Base-by-base conservation (phyloP, 2,329 filamentous ascomycete species). In the Cladosporium sp. region DNA sequence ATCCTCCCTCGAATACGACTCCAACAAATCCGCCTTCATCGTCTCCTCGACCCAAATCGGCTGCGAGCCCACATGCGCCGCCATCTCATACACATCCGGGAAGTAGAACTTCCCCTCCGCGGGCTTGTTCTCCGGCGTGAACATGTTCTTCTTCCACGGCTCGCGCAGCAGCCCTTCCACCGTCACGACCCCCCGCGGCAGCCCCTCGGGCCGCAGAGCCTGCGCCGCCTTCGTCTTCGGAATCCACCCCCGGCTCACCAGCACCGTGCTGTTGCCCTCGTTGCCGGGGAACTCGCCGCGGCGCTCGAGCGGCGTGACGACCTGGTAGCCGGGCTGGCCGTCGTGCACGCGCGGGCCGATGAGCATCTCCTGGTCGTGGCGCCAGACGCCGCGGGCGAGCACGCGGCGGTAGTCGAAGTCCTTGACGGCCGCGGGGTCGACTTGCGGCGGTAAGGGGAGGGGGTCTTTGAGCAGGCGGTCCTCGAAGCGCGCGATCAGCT, bases 81-180 rank as follows among this genome's bases (percentile, higher is more conserved):
- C 93, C 93, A 98, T 98, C 76, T 96, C 83, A 63, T 79, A 71
- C 19, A 98, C 89, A 70, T 95, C 92, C 0, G 93, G 92, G 66
- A 98, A 98, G 72, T 95, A 95, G 68, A 95, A 98, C 70, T 90
- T 85, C 54, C 85, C 82, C 66, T 84, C 83, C 61, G 91, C 85
- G 0, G 92, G 92, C 61, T 82, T 77, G 63, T 98, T 98, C 0
- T 87, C 84, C 0, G 93, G 93, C 52, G 93, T 98, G 69, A 98
- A 98, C 80, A 91, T 86, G 69, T 98, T 98, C 78, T 92, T 95
- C 79, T 95, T 93, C 82, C 89, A 95, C 8, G 92, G 92, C 73
- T 93, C 83, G 55, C 93, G 74, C 67, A 98, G 68, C 68, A 98
- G 65, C 0, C 93, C 93, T 72, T 95, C 84, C 2, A 98, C 83